A percentile compares a stretch with the other conserved stretches of the same genome.
phyloP scores from a whole-genome alignment of 2,329 filamentous ascomycete species.

The Aspergillus melleus region DNA sequence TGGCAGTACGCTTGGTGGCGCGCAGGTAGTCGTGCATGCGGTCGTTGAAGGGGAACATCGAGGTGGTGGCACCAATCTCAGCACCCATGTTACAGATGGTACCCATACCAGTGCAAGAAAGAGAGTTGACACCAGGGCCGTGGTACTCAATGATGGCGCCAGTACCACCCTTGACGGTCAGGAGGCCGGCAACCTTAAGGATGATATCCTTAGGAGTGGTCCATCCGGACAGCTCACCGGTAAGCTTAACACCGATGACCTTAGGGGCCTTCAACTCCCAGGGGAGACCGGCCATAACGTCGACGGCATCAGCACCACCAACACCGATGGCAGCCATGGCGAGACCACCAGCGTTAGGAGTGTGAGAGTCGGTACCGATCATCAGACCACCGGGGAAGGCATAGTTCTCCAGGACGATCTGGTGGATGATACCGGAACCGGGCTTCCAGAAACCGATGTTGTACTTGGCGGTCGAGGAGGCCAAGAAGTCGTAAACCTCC shows the following conservation, averaged over 20 bases:
- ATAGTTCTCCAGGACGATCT: conserved; percentile 98
- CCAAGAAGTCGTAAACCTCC: conserved; percentile 98
- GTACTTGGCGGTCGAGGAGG: conserved; percentile 94
- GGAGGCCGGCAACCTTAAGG: conserved; percentile 91
- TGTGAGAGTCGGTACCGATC: conserved; percentile 97
- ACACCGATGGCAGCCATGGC: conserved; percentile 95
- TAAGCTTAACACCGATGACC: conserved; percentile 93
- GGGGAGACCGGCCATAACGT: conserved; percentile 95
- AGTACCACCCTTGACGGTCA: conserved; percentile 97
- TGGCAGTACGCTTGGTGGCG: conserved; percentile 85
- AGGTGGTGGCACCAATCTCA: conserved; percentile 75
- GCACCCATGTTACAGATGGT: conserved; percentile 73
- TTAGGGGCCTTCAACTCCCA: conserved; percentile 99
- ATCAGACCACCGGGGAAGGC: conserved; percentile 97
- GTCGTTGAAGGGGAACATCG: conserved; percentile 96
- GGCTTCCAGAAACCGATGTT: conserved; percentile 99
- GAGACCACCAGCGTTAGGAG: conserved; percentile 93
- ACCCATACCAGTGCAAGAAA: conserved; percentile 84
- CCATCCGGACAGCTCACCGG: conserved; percentile 87
- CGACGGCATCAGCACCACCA: conserved; percentile 95
- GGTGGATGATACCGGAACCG: conserved; percentile 98
- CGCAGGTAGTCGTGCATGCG: conserved; percentile 94
- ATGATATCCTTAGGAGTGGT: conserved; percentile 95
- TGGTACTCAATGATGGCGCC: conserved; percentile 67
- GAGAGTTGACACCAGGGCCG: conserved; percentile 69